phyloP scores from a whole-genome alignment of 1,139 yeast genomes.

The Zygoascus sp. region DNA sequence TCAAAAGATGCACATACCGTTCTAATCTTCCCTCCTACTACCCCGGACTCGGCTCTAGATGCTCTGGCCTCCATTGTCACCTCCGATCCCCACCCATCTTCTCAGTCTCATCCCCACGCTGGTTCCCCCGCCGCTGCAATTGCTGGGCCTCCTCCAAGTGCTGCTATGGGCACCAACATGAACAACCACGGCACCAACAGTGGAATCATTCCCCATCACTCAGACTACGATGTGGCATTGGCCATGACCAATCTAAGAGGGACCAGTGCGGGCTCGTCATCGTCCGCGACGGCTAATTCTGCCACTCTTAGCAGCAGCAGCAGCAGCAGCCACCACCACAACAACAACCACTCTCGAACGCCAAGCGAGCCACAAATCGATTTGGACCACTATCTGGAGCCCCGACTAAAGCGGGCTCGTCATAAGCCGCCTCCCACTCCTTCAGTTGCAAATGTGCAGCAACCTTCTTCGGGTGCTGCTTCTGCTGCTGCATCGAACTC shows the following conservation, averaged over 20 bases:
- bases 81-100: constrained; percentile 1
- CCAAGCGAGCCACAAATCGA: background rate
- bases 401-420: background rate
- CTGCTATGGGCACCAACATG: no score
- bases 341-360: background rate
- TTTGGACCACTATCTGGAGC: background rate
- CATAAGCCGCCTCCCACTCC: background rate
- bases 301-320: constrained; percentile 11
- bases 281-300: background rate
- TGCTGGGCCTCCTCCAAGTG: no score
- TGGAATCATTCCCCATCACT: background rate
- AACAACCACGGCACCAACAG: background rate
- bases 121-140: no score
- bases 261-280: background rate
- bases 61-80: background rate
- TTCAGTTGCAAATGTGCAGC: background rate
- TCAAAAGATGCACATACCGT: constrained; percentile 3
- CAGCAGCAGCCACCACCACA: constrained; percentile 32
- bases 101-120: background rate
- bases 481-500: no score
- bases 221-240: constrained; percentile 11
- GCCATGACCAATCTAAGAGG: constrained; percentile 10
- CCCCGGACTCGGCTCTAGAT: constrained; percentile 2
- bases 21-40: background rate
- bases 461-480: background rate